Percentiles rank a stretch among this genome's conserved stretches.
These are phyloP conservation scores for Tilletia horrida DNA, from an alignment of 1,284 basidiomycete genomes.

Conservation along the genomic window DNA sequence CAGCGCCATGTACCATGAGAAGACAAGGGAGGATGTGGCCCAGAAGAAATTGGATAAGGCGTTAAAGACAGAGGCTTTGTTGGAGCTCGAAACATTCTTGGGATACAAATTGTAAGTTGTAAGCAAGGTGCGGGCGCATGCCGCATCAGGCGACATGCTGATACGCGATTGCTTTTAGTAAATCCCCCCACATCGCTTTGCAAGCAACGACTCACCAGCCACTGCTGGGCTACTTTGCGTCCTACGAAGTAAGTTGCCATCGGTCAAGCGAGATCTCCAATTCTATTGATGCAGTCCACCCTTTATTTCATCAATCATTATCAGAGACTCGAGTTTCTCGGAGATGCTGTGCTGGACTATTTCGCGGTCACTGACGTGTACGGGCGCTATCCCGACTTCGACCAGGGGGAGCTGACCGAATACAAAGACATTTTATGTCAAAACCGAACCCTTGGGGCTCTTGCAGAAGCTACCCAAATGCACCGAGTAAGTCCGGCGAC, in stretches of 20 bases:
- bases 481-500: not conserved
- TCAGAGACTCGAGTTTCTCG: slow-evolving; percentile 44
- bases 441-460: slow-evolving; percentile 5
- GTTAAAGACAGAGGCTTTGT: slow-evolving; percentile 17
- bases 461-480: not conserved
- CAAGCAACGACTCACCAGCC: slow-evolving; percentile 40
- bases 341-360: slow-evolving; percentile 41
- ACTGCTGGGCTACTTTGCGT: slow-evolving; percentile 28
- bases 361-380: slow-evolving; percentile 27
- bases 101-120: slow-evolving; percentile 28
- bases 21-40: not conserved
- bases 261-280: too few species aligned
- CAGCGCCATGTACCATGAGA: not conserved
- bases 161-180: not conserved
- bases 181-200: slow-evolving; percentile 37
- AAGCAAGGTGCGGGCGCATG: not conserved
- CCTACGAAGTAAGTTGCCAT: slow-evolving; percentile 22
- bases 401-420: slow-evolving; percentile 24
- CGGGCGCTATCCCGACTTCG: slow-evolving; percentile 12
- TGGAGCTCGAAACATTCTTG: slow-evolving; percentile 24
- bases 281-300: not conserved
- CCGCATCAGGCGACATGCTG: not conserved
- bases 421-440: slow-evolving; percentile 2
- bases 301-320: too few species aligned
- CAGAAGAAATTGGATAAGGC: slow-evolving; percentile 25